These are phyloP conservation scores for Farysia itapuensis DNA, from an alignment of 1,284 basidiomycete genomes.

Conservation along the genomic window DNA sequence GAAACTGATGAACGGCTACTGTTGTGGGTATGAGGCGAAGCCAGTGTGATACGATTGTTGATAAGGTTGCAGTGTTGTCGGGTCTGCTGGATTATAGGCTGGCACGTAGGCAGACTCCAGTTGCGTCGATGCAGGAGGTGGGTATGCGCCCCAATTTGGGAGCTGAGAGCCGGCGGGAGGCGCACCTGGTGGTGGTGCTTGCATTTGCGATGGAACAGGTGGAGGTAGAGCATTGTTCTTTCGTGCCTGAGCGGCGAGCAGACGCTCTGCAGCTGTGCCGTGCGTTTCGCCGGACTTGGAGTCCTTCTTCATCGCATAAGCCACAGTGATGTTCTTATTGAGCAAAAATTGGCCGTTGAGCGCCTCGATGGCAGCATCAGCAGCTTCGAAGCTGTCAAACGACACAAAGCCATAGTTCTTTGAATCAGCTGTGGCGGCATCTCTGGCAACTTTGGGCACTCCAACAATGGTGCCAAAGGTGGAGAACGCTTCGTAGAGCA, in stretches of 20 bases:
- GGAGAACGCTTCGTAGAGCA: constrained; percentile 91
- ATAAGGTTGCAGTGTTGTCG: too few relatives aligned
- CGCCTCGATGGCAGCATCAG: constrained; percentile 91
- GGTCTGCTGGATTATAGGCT: too few relatives aligned
- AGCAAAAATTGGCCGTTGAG: constrained; percentile 97
- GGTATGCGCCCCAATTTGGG: neutral
- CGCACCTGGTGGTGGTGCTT: neutral
- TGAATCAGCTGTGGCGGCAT: constrained; percentile 77
- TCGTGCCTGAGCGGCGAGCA: constrained; percentile 89
- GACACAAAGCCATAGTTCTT: constrained; percentile 97
- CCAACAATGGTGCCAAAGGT: constrained; percentile 91
- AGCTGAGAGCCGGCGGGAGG: neutral
- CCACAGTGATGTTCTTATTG: constrained; percentile 94
- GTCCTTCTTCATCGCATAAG: constrained; percentile 98
- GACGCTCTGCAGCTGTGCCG: constrained; percentile 88
- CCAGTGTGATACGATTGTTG: too few relatives aligned
- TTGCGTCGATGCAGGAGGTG: too few relatives aligned
- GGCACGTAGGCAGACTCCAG: too few relatives aligned
- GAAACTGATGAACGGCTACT: too few relatives aligned
- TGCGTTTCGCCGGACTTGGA: constrained; percentile 95
- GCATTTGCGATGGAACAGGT: too few relatives aligned
- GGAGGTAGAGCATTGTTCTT: constrained; percentile 84
- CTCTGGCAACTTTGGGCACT: constrained; percentile 90
- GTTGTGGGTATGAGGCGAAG: too few relatives aligned
- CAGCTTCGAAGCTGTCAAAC: constrained; percentile 94